Conservation (phyloP, 257 asterid species). For the Datura wrightii region DNA sequence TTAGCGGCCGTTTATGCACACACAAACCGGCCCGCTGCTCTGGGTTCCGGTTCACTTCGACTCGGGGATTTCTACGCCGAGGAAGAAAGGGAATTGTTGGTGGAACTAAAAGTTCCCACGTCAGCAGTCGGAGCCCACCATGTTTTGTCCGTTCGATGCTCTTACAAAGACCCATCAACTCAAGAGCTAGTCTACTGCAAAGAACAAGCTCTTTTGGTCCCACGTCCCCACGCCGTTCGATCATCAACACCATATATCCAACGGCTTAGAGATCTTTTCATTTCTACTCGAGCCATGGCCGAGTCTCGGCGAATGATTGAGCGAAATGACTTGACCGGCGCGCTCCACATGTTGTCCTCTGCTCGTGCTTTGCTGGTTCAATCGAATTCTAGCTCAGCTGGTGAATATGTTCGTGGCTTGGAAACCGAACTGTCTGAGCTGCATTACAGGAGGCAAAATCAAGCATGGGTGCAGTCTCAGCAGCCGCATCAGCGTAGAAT, state of each 20-base stretch:
- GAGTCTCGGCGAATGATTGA: conserved; percentile 69
- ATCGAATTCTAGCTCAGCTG: conserved; percentile 65
- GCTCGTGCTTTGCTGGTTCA: conserved; percentile 76
- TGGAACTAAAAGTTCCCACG: conserved; percentile 84
- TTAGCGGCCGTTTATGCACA: conserved; percentile 68
- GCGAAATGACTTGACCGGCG: conserved; percentile 66
- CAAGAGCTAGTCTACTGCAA: conserved; percentile 63
- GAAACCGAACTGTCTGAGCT: conserved; percentile 80
- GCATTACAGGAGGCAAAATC: conserved; percentile 53
- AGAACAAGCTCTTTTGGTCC: conserved; percentile 63
- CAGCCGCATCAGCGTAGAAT: conserved; percentile 43
- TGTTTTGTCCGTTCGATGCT: conserved; percentile 79
- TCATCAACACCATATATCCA: conserved; percentile 63
- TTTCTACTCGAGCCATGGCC: conserved; percentile 87
- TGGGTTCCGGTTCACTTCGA: conserved; percentile 66
- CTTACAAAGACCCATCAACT: conserved; percentile 90
- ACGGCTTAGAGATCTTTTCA: conserved; percentile 68
- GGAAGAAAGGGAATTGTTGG: conserved; percentile 78
- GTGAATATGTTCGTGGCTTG: conserved; percentile 71
- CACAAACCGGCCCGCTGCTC: conserved; percentile 53
- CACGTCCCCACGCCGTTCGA: conserved; percentile 79
- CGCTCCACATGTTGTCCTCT: conserved; percentile 74
- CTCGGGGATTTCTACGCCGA: conserved; percentile 80
- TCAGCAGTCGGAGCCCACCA: conserved; percentile 71
- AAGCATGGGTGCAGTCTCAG: conserved; percentile 1